Base-by-base conservation (phyloP, 371 early-diverging fungal species). In the Mortierella sp. region DNA sequence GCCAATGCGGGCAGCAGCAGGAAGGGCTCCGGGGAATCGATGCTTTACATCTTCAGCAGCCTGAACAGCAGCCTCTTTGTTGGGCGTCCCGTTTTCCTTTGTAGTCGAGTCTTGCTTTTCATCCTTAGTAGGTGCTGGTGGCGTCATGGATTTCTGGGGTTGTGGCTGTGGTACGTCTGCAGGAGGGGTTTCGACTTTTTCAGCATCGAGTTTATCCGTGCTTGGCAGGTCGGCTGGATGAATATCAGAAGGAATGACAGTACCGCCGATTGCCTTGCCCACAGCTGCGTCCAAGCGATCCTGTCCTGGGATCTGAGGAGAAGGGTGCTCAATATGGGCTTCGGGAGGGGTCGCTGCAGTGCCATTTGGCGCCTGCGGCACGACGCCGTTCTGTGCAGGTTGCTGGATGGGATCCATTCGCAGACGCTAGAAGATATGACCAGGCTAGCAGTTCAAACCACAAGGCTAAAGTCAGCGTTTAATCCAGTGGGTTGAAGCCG, bases 201-300 rank as follows among this genome's bases (percentile, higher is more conserved):
- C 49, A 6, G 66, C 47, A 11, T 72, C 73, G 21, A 67, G 58
- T 23, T 61, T 67, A 7, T 27, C 58, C 7, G 47, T 23, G 21
- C 19, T 47, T 34, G 76, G 76, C 65, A 60, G 21, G 44, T 75
- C 61, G 8, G 8, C 34, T 14, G 76, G 64, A 14, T n/a, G 64
- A 34, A 76, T 64, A 30, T 76, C 76, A 12, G 76, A 69, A 2
- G 65, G 24, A 27, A 76, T 76, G 32, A 76, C 62, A 14, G 70
- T 69, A 30, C 76, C 76, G 7, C 76, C 76, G 23, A 76, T 34
- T 21, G 62, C 76, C 50, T 69, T 76, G 28, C 76, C 76, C 1
- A 76, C 58, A 27, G 57, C 58, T 21, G 55, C 61, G 19, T 76
- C 49, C 12, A 65, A 31, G 27, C 52, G 56, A 27, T 55, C 70